phyloP scores from a whole-genome alignment of 805 yeast genomes.

The Pichia cephalocereana region DNA sequence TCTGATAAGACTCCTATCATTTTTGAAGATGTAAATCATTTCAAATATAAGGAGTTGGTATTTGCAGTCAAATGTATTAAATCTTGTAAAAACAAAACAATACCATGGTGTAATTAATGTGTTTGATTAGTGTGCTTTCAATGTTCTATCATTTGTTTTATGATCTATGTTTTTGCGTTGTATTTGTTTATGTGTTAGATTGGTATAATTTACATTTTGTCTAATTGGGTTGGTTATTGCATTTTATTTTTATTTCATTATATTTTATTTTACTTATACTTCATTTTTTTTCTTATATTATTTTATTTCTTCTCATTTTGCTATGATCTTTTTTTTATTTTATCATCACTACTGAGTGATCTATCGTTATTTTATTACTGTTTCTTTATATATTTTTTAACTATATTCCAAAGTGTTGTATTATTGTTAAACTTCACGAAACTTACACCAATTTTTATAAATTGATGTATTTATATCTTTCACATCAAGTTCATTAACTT shows the following conservation, averaged over 20 bases:
- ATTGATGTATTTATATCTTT: neutral
- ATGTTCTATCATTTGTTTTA: neutral
- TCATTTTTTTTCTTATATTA: no score
- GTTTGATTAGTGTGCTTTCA: neutral
- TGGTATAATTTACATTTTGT: no score
- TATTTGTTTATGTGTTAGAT: neutral
- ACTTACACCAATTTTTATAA: constrained; percentile 1
- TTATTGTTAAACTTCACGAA: neutral
- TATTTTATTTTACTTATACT: no score
- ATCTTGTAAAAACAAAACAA: constrained; percentile 13
- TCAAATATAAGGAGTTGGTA: constrained; percentile 19
- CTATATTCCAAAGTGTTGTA: neutral
- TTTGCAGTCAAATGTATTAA: constrained; percentile 23
- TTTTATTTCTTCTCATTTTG: no score
- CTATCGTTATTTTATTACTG: neutral
- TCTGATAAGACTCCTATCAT: constrained; percentile 1
- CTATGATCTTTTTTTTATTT: no score
- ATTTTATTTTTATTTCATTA: neutral
- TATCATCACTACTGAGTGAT: no score
- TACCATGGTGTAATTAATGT: constrained; percentile 3
- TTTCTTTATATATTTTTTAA: neutral
- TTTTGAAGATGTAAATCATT: neutral
- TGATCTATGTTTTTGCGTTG: neutral
- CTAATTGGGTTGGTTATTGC: neutral
- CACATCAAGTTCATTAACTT: neutral